A percentile compares a stretch with the other conserved stretches of the same genome.
Evolutionary conservation across 768 basidiomycete genomes (phyloP).

Genomic region (Mycena indigotica): DNA sequence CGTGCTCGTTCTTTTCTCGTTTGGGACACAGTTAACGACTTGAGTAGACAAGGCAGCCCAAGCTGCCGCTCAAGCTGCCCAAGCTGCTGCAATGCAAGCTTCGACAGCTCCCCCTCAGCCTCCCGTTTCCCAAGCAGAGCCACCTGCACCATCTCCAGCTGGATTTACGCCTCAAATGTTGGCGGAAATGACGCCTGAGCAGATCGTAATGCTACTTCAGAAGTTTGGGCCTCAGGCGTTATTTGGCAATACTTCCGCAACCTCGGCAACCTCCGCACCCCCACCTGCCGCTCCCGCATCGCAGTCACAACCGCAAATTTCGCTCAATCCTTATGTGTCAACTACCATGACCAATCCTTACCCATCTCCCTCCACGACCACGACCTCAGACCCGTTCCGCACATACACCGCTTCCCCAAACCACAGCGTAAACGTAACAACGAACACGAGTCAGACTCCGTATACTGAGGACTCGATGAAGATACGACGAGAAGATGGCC

Average conservation of each 20-base stretch:
- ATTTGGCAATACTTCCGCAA: slow-evolving; percentile 19
- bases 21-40: not conserved
- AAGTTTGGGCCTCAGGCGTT: slow-evolving; percentile 49
- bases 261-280: slow-evolving; percentile 9
- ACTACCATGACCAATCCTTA: slow-evolving; percentile 18
- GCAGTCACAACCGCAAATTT: no score
- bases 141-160: slow-evolving; percentile 11
- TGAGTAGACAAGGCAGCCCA: slow-evolving; percentile 83
- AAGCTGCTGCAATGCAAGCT: slow-evolving; percentile 60
- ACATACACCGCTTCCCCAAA: no score
- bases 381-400: slow-evolving; percentile 21
- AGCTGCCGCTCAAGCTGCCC: slow-evolving; percentile 82
- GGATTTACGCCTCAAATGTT: slow-evolving; percentile 26
- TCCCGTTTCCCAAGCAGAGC: slow-evolving; percentile 6
- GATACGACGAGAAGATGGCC: slow-evolving; percentile 19
- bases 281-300: no score
- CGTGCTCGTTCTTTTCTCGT: not conserved
- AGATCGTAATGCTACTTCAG: slow-evolving; percentile 63
- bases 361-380: slow-evolving; percentile 22
- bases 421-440: slow-evolving; percentile 21
- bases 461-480: slow-evolving; percentile 29
- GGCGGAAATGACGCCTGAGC: slow-evolving; percentile 56
- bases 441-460: slow-evolving; percentile 39
- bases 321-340: no score
- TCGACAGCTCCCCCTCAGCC: not conserved